Evolutionary conservation across 139 green algal species (phyloP).

Genomic region (Ettlia oleoabundans): DNA sequence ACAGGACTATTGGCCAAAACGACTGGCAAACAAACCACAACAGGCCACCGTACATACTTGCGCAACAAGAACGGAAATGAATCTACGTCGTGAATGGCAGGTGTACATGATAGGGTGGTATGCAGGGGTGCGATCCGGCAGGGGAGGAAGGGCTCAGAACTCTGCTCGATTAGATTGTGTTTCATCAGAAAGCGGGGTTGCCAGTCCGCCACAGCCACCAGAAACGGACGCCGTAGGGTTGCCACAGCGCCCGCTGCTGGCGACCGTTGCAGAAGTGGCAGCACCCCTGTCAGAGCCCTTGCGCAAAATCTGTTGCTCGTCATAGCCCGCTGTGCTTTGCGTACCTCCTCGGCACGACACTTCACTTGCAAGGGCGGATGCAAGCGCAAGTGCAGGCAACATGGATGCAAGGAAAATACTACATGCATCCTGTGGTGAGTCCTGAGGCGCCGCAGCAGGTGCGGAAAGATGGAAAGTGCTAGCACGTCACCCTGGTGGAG

Average conservation of each 20-base stretch:
- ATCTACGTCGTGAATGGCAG: too few relatives aligned
- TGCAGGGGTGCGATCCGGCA: not conserved
- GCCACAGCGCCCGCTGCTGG: too few relatives aligned
- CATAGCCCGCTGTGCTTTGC: too few relatives aligned
- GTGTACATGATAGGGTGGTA: not conserved
- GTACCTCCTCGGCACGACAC: too few relatives aligned
- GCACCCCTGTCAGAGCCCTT: constrained; percentile 43
- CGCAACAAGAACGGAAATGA: too few relatives aligned
- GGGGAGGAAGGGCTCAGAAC: constrained; percentile 3
- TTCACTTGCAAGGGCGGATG: not conserved
- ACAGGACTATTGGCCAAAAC: too few relatives aligned
- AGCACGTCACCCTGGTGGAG: not conserved
- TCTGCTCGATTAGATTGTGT: constrained; percentile 16
- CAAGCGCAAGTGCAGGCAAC: not conserved
- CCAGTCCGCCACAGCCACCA: not conserved
- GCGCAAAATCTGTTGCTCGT: constrained; percentile 47
- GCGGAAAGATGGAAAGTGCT: not conserved
- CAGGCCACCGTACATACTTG: too few relatives aligned
- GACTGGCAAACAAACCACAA: too few relatives aligned
- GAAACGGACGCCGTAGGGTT: too few relatives aligned
- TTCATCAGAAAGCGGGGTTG: constrained; percentile 7
- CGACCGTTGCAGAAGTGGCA: not conserved
- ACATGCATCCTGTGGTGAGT: not conserved
- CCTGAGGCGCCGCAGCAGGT: not conserved
- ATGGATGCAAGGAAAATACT: too few relatives aligned